Percentiles rank a stretch among this genome's conserved stretches.
Evolutionary conservation across 352 stramenopile genomes (phyloP).

Genomic region (Globisporangium polare): DNA sequence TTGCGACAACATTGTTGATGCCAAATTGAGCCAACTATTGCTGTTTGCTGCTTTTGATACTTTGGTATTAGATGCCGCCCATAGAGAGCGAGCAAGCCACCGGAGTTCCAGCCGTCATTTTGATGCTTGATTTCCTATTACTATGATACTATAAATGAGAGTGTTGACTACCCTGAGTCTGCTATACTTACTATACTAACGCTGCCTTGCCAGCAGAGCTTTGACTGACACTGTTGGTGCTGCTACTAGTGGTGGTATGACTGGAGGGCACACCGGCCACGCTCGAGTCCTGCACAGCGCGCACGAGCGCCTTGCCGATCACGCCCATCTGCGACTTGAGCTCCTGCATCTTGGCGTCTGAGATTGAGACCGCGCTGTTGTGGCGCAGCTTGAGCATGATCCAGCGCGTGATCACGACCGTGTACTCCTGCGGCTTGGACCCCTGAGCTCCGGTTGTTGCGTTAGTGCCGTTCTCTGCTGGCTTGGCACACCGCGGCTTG

Average conservation of each 20-base stretch:
- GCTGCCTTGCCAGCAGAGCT: background rate
- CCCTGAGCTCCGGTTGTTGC: background rate
- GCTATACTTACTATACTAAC: conserved; percentile 1
- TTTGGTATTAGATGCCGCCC: background rate
- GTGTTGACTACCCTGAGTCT: too few species aligned
- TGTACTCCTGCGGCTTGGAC: conserved; percentile 4
- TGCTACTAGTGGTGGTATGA: background rate
- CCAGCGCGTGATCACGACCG: conserved; percentile 19
- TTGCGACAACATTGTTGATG: background rate
- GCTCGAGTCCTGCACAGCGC: conserved; percentile 3
- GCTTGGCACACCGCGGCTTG: background rate
- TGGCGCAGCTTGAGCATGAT: conserved; percentile 16
- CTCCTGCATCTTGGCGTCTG: conserved; percentile 12
- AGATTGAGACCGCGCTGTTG: conserved; percentile 12
- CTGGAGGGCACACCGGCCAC: background rate
- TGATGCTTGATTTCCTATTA: background rate
- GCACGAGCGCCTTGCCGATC: conserved; percentile 12
- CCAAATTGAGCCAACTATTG: background rate
- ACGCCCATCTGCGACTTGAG: conserved; percentile 11
- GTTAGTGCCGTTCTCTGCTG: background rate
- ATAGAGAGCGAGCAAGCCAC: too few species aligned
- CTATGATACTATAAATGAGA: background rate
- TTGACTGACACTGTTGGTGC: background rate
- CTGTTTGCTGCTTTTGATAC: background rate
- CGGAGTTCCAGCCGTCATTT: too few species aligned